Evolutionary conservation across 306 rosid genomes (phyloP).

Genomic region (Argentina anserina): DNA sequence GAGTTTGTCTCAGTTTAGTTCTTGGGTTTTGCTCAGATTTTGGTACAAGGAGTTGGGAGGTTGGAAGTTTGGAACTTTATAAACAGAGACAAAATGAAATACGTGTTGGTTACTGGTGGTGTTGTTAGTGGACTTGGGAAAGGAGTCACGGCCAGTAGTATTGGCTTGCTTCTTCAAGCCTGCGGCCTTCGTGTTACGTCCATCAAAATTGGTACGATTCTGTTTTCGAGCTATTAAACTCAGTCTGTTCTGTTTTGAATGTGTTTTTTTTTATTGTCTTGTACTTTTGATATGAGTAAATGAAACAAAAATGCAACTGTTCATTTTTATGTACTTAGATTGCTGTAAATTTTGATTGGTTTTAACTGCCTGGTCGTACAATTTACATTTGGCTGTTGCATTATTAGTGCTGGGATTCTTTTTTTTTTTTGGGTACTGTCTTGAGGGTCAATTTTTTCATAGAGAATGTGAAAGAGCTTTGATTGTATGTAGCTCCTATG

Average conservation of each 20-base stretch:
- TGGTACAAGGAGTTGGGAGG: conserved; percentile 31
- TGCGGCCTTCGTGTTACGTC: conserved; percentile 89
- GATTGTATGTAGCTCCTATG: background rate
- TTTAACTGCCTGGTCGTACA: background rate
- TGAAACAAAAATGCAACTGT: background rate
- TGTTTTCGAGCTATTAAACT: background rate
- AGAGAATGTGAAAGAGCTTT: background rate
- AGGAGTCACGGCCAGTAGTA: conserved; percentile 90
- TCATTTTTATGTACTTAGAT: background rate
- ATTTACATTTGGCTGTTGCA: background rate
- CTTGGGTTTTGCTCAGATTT: conserved; percentile 38
- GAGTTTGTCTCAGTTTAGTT: conserved; percentile 12
- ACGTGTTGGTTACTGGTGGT: conserved; percentile 88
- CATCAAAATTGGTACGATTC: conserved; percentile 69
- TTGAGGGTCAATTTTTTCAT: conserved; percentile 1
- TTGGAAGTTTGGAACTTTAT: background rate
- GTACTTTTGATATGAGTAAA: background rate
- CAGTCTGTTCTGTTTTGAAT: background rate
- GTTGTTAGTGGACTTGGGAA: conserved; percentile 94
- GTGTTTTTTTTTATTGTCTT: background rate
- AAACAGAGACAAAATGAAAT: conserved; percentile 58
- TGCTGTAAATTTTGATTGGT: background rate
- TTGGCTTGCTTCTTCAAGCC: conserved; percentile 69
- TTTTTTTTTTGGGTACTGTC: background rate
- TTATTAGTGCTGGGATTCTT: background rate